Conservation (phyloP, 2,329 filamentous ascomycete species). For the Alternaria tenuissima region DNA sequence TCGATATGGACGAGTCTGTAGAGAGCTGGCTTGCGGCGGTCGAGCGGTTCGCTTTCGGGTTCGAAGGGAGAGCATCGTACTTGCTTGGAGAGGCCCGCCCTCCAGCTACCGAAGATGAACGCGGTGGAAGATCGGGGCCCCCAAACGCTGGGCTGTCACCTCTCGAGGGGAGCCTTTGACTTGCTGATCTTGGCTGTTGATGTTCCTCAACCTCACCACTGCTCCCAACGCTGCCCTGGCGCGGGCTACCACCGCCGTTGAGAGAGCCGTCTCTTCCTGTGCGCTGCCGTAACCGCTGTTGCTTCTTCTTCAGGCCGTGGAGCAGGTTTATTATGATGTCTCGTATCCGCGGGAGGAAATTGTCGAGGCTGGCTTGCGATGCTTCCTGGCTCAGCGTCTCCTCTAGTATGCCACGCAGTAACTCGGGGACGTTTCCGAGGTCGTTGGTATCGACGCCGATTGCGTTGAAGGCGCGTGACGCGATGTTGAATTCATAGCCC, state of each 20-base stretch:
- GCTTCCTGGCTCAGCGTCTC: constrained; percentile 97
- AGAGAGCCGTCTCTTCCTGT: constrained; percentile 58
- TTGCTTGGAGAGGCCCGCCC: constrained; percentile 56
- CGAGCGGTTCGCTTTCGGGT: constrained; percentile 43
- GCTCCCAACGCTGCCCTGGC: constrained; percentile 48
- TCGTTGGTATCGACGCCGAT: constrained; percentile 97
- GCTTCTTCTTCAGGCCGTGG: constrained; percentile 95
- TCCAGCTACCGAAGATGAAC: constrained; percentile 57
- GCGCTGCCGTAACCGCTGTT: constrained; percentile 78
- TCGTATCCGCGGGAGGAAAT: constrained; percentile 90
- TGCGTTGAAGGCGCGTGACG: constrained; percentile 92
- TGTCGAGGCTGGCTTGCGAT: constrained; percentile 89
- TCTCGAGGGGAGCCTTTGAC: constrained; percentile 52
- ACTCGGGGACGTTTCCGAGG: constrained; percentile 92
- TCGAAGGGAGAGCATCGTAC: constrained; percentile 50
- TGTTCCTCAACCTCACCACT: constrained; percentile 49
- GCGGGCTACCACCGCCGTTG: constrained; percentile 50
- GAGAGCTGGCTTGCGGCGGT: constrained; percentile 45
- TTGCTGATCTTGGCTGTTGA: constrained; percentile 53
- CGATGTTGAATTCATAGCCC: constrained; percentile 99
- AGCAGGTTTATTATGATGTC: constrained; percentile 99
- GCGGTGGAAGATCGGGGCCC: constrained; percentile 57
- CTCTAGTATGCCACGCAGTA: constrained; percentile 88
- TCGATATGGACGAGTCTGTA: constrained; percentile 72
- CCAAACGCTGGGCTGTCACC: constrained; percentile 53